Base-by-base conservation (phyloP, 306 rosid genomes). In the Cucumis melo region DNA sequence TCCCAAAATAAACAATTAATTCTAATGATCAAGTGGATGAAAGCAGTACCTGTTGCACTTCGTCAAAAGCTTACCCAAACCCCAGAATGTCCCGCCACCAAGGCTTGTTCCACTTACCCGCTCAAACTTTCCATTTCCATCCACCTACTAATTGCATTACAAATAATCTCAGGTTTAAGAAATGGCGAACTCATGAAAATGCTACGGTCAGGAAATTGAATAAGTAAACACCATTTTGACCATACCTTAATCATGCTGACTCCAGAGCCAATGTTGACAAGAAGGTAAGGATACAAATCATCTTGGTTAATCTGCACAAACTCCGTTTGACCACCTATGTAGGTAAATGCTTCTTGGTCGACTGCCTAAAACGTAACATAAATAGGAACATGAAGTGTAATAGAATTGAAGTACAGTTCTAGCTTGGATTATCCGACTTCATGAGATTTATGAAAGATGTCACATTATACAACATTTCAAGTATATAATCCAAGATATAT, bases 1-100 rank as follows among this genome's bases (percentile, higher is more conserved):
- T 42, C 10, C 53, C 75, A 71, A 19, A 29, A 62, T 36, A 73
- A 56, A 66, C 46, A 80, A 41, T 48, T 61, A 21, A 64, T 61
- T 65, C 27, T 55, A 86, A 86, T 51, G 60, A 42, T 27, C 78
- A 56, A 51, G 23, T 55, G 42, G 60, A 84, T 15, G 48, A 41
- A 50, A 6, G n/a, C 15, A 38, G 56, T 80, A 94, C 99, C 91
- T 92, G 84, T 86, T 81, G 91, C 99, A 92, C 74, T 88, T 84
- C 0, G 99, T 94, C 77, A 94, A 83, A 84, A 94, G 96, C 91
- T 83, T 87, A 72, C 99, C 99, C 85, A 94, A 85, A 80, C 99
- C 99, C 96, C 90, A 94, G 87, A 94, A 94, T 63, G 99, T 92
- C 74, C 99, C 97, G 50, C 99, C 99, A 59, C 99, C 99, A 74